phyloP scores from a whole-genome alignment of 805 yeast species.

The Candida koratica region DNA sequence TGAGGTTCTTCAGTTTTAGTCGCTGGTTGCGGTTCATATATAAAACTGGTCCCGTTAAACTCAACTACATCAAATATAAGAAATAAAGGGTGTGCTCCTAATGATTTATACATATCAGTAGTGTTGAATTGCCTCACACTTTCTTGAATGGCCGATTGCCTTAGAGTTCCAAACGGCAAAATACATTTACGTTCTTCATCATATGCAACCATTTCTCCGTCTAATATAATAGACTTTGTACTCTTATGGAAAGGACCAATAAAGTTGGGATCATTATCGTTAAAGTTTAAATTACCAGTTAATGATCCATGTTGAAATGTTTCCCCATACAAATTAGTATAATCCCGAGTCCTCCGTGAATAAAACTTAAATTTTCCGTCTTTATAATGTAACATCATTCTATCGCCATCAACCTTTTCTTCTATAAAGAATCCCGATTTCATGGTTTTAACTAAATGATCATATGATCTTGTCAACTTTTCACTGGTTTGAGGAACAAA shows the following conservation, averaged over 20 bases:
- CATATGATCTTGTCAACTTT: conserved; percentile 49
- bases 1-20: neutral
- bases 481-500: conserved; percentile 77
- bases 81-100: conserved; percentile 48
- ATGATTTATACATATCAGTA: conserved; percentile 29
- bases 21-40: conserved; percentile 23
- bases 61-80: conserved; percentile 71
- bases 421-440: conserved; percentile 56
- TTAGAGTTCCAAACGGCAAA: conserved; percentile 78
- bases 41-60: conserved; percentile 62
- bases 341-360: conserved; percentile 71
- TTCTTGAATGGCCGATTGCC: conserved; percentile 61
- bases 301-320: conserved; percentile 48
- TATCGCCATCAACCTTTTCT: conserved; percentile 92
- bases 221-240: conserved; percentile 49
- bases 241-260: conserved; percentile 35
- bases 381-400: conserved; percentile 72
- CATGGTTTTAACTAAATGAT: conserved; percentile 38
- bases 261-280: neutral
- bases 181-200: conserved; percentile 55
- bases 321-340: conserved; percentile 64
- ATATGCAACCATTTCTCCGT: conserved; percentile 93
- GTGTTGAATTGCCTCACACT: conserved; percentile 39
- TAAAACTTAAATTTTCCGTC: conserved; percentile 44
- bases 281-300: conserved; percentile 43